Base-by-base conservation (phyloP, 805 yeast species). In the Teunomyces funiuensis region DNA sequence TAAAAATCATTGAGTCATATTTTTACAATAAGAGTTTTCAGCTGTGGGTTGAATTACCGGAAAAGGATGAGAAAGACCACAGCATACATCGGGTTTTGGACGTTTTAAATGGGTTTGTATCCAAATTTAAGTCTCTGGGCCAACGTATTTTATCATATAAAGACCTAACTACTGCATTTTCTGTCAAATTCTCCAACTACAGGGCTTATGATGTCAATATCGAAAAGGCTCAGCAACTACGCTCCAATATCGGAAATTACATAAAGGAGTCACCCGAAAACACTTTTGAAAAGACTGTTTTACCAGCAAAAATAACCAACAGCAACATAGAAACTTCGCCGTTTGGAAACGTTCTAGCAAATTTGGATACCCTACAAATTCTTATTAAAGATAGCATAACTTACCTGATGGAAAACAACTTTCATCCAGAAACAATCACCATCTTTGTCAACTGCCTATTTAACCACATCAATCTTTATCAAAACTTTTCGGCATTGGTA, bases 381-480 rank as follows among this genome's bases (percentile, higher is more conserved):
- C 65, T 67, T 36, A 45, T 63, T 1, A 22, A 26, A 4, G 39
- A 44, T 3, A 69, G 65, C 45, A 37, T 63, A 7, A 33, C 45
- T 11, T 63, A 64, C 42, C 37, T 57, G 11, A 6, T 33, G 39
- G 18, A 36, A 2, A 41, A 41, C 11, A 31, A 51, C 2, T 48
- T 42, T 26, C 40, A 45, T 5, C 6, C 22, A 2, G 44, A 49
- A 30, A 55, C 66, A 10, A 45, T 57, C 10, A 48, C 39, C 3
- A 34, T 59, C 2, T 66, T 70, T 41, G 41, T 69, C 20, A 66
- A 67, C 42, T 66, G 74, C 41, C 19, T 68, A 2, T 48, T 71
- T 26, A 59, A 63, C 44, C 73, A 69, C 47, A 45, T 68, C 16
- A 54, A 53, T 23, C 37, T 59, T 14, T 57, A 60, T 48, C 71